Evolutionary conservation across 2,329 filamentous ascomycete species (phyloP).

Genomic region (Epichloe amarillans): DNA sequence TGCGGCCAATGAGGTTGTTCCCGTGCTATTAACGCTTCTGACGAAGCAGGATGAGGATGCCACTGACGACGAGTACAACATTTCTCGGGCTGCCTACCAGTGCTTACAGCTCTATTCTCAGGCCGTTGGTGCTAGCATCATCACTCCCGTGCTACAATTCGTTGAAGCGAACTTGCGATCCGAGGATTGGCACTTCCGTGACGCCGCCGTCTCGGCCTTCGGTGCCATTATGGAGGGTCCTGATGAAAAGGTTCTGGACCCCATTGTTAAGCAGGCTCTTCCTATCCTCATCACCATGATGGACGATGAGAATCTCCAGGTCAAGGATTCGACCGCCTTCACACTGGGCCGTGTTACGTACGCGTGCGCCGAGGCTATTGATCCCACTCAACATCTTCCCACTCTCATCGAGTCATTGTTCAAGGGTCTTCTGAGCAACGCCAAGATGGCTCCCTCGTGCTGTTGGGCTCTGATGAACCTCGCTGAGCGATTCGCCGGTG

Average conservation of each 20-base stretch:
- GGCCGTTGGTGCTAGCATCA: slow-evolving; percentile 73
- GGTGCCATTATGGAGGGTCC: slow-evolving; percentile 98
- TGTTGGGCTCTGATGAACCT: slow-evolving; percentile 99
- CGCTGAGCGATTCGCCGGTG: slow-evolving; percentile 86
- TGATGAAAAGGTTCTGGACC: slow-evolving; percentile 81
- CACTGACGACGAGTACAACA: slow-evolving; percentile 92
- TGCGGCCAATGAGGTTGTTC: slow-evolving; percentile 86
- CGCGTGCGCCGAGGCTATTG: slow-evolving; percentile 80
- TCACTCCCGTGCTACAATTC: slow-evolving; percentile 75
- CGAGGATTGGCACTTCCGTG: slow-evolving; percentile 88
- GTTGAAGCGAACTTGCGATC: slow-evolving; percentile 82
- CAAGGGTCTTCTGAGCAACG: slow-evolving; percentile 74
- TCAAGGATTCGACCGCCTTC: slow-evolving; percentile 92
- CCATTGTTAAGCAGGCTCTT: slow-evolving; percentile 89
- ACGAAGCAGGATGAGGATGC: slow-evolving; percentile 98
- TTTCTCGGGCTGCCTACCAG: slow-evolving; percentile 89
- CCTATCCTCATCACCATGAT: slow-evolving; percentile 84
- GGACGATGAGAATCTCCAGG: slow-evolving; percentile 78
- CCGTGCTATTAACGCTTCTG: slow-evolving; percentile 75
- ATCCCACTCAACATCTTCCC: slow-evolving; percentile 69
- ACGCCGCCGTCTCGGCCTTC: slow-evolving; percentile 93
- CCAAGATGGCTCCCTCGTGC: slow-evolving; percentile 96
- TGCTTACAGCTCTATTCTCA: slow-evolving; percentile 92
- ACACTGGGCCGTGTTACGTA: slow-evolving; percentile 94
- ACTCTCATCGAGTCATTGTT: slow-evolving; percentile 81